Conservation (phyloP, 2,329 filamentous ascomycete genomes). For the Ophiostoma perfectum region DNA sequence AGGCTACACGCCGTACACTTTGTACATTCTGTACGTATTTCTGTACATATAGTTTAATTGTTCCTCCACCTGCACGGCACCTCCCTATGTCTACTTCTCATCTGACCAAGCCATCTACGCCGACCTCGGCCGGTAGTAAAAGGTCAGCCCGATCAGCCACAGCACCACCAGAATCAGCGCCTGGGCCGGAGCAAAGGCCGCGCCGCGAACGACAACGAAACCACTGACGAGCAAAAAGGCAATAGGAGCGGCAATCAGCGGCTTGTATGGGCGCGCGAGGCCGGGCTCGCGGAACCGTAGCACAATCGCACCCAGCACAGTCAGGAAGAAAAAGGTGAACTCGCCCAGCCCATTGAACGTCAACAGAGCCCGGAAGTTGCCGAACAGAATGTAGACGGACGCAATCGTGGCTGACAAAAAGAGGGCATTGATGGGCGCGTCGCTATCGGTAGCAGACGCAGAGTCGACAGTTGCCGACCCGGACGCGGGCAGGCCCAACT, state of each 20-base stretch:
- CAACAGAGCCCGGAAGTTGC: conserved; percentile 55
- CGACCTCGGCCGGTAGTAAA: conserved; percentile 29
- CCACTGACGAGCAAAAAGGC: conserved; percentile 54
- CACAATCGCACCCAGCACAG: conserved; percentile 53
- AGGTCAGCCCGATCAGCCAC: conserved; percentile 46
- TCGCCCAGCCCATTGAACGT: conserved; percentile 57
- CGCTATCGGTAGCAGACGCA: conserved; percentile 27
- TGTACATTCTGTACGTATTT: not conserved
- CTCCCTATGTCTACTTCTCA: not conserved
- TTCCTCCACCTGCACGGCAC: not conserved
- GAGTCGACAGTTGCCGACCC: conserved; percentile 2
- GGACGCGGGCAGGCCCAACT: conserved; percentile 33
- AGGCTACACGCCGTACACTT: not conserved
- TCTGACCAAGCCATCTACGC: not conserved
- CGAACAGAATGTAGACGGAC: conserved; percentile 53
- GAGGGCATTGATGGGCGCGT: conserved; percentile 52
- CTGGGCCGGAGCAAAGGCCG: conserved; percentile 53
- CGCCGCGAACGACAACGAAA: conserved; percentile 54
- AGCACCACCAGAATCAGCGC: conserved; percentile 48
- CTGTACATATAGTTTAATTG: not conserved
- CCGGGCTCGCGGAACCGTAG: conserved; percentile 52
- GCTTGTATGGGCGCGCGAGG: conserved; percentile 52
- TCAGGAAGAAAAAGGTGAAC: conserved; percentile 60
- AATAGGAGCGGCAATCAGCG: conserved; percentile 45
- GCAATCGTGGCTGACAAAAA: conserved; percentile 46